phyloP scores from a whole-genome alignment of 495 filamentous ascomycete species.

The Viridothelium virens region DNA sequence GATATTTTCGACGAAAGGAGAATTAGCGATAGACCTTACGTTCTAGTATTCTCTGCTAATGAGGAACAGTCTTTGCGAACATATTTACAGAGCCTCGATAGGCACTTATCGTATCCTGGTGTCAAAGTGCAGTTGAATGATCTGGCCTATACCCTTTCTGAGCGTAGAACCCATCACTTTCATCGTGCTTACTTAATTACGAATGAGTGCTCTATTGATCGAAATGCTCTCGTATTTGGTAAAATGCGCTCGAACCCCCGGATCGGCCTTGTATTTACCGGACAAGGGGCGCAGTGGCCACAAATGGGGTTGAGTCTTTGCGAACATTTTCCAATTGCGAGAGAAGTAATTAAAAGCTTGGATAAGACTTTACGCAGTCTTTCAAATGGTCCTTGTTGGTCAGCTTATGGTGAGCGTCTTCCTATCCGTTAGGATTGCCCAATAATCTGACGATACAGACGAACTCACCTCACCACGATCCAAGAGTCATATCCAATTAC shows the following conservation, averaged over 20 bases:
- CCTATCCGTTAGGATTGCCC: background rate
- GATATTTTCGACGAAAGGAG: background rate
- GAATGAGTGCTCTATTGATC: background rate
- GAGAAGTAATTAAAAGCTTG: background rate
- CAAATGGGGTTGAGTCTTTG: conserved; percentile 33
- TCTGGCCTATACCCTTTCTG: background rate
- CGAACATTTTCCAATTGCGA: background rate
- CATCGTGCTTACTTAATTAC: background rate
- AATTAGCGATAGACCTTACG: background rate
- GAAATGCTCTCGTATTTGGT: background rate
- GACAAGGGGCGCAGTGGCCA: conserved; percentile 41
- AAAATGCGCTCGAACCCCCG: background rate
- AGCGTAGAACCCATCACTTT: background rate
- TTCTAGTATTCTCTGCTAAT: background rate
- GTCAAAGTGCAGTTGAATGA: background rate
- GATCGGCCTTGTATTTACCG: conserved; percentile 35
- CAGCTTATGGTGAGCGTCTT: background rate
- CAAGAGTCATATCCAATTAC: conserved; percentile 18
- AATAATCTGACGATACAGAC: background rate
- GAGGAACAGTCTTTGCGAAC: background rate
- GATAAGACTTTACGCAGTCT: background rate
- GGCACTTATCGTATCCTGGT: background rate
- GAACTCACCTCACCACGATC: conserved; percentile 23
- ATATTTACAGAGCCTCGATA: background rate
- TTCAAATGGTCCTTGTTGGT: background rate